These are phyloP conservation scores for Neobulgaria alba DNA, from an alignment of 2,329 filamentous ascomycete species.

Conservation along the genomic window DNA sequence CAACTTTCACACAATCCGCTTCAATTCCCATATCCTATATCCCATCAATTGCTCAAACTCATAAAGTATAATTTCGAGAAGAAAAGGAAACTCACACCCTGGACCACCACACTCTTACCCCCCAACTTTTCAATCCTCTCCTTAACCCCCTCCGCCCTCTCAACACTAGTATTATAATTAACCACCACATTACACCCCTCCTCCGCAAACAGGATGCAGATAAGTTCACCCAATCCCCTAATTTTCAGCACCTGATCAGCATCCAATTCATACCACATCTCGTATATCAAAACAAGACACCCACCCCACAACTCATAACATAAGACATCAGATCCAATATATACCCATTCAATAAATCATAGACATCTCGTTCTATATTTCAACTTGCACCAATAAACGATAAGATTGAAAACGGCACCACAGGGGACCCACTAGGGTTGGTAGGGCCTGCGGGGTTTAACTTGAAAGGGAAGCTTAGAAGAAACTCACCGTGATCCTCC, in stretches of 20 bases:
- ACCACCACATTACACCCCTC: constrained; percentile 56
- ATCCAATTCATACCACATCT: too few relatives aligned
- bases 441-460: too few relatives aligned
- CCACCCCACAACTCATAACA: too few relatives aligned
- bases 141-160: constrained; percentile 45
- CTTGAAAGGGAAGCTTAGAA: not conserved
- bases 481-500: constrained; percentile 50
- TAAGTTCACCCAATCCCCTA: constrained; percentile 54
- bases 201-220: constrained; percentile 52
- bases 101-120: constrained; percentile 45
- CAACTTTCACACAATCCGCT: constrained; percentile 42
- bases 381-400: too few relatives aligned
- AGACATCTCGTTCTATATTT: too few relatives aligned
- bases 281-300: not conserved
- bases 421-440: too few relatives aligned
- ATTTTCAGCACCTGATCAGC: not conserved
- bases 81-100: constrained; percentile 39
- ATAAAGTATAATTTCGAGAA: too few relatives aligned
- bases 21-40: constrained; percentile 48
- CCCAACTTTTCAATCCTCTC: constrained; percentile 39
- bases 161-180: constrained; percentile 51
- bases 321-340: too few relatives aligned
- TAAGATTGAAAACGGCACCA: too few relatives aligned
- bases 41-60: too few relatives aligned
- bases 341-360: too few relatives aligned